Evolutionary conservation across 2,329 filamentous ascomycete species (phyloP), one percentile per base, ranked within the genome.

Genomic region (Colletotrichum sublineola): DNA sequence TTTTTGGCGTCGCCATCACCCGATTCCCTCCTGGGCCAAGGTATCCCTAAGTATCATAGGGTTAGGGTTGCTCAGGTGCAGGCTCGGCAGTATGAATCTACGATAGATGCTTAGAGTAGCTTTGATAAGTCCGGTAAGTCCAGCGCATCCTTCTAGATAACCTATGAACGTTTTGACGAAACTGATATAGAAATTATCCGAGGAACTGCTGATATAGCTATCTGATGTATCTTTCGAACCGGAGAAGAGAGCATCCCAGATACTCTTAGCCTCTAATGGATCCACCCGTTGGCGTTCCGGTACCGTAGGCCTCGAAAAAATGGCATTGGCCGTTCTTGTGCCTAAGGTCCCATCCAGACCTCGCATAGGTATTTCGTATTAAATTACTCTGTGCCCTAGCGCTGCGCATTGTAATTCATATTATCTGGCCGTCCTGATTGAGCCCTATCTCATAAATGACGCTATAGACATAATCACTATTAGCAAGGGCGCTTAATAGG

Each of bases 401-500:
- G 56, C 67, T 83, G 0, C 84, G 85, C 67, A 81, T 77, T 0
- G 83, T 84, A 46, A 85, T 80, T 1, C 67, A 60, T 5, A 42
- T n/a, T 5, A 60, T 63, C 18, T 42, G 31, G n/a, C 58, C 67
- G 24, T 68, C 60, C 33, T 68, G 67, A 18, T 68, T 63, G 31
- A 68, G 31, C 2, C 60, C 77, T 2, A 74, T 78, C 11, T 68
- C 77, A 1, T 75, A 64, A 18, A 79, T 75, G 11, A 80, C 40
- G 29, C 68, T 71, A 2, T 76, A 64, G n/a, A 80, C 78, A 33
- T 71, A 38, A 40, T 80, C 76, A 36, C 76, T 74, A 65, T 78
- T 75, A 29, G 3, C 75, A 5, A 88, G 66, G 0, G 88, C 88
- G 1, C 79, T 73, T 14, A 74, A 79, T 7, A 88, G 77, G 1